These are phyloP conservation scores for Geotrichum restrictum DNA, from an alignment of 1,139 yeast genomes.

Conservation along the genomic window DNA sequence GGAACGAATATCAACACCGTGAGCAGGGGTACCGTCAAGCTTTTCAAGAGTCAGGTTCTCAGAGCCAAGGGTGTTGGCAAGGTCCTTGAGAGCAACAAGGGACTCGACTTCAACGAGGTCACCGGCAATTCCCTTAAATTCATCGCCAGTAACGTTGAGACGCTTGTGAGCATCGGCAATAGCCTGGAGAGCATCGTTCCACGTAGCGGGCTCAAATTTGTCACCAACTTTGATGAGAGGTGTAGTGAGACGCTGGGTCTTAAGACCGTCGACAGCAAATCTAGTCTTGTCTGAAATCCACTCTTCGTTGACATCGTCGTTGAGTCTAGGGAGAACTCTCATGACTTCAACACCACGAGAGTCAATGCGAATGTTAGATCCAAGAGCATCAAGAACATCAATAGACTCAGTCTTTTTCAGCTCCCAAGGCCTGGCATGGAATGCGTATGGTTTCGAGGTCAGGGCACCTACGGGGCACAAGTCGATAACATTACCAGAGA, in stretches of 20 bases:
- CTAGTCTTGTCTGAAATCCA: conserved; percentile 89
- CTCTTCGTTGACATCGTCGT: conserved; percentile 85
- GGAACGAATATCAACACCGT: conserved; percentile 72
- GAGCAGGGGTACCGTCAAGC: conserved; percentile 55
- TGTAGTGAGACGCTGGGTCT: conserved; percentile 79
- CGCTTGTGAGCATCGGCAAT: conserved; percentile 62
- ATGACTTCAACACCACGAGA: conserved; percentile 84
- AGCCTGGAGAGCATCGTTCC: conserved; percentile 81
- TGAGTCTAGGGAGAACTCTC: conserved; percentile 82
- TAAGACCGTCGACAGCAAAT: conserved; percentile 81
- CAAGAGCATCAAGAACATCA: conserved; percentile 81
- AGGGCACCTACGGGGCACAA: conserved; percentile 92
- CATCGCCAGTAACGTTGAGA: conserved; percentile 61
- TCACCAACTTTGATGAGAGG: conserved; percentile 75
- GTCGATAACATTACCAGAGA: conserved; percentile 85
- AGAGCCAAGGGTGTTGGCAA: conserved; percentile 70
- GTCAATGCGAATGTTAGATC: conserved; percentile 80
- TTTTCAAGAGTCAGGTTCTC: conserved; percentile 78
- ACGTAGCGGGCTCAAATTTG: conserved; percentile 68
- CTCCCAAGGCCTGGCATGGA: conserved; percentile 93
- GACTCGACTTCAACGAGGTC: conserved; percentile 81
- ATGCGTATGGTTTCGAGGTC: conserved; percentile 85
- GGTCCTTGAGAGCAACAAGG: conserved; percentile 75
- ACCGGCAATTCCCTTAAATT: conserved; percentile 78
- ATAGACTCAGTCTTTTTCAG: conserved; percentile 83